These are phyloP conservation scores for Isabelozyma heimii DNA, from an alignment of 805 yeast genomes.

Conservation along the genomic window DNA sequence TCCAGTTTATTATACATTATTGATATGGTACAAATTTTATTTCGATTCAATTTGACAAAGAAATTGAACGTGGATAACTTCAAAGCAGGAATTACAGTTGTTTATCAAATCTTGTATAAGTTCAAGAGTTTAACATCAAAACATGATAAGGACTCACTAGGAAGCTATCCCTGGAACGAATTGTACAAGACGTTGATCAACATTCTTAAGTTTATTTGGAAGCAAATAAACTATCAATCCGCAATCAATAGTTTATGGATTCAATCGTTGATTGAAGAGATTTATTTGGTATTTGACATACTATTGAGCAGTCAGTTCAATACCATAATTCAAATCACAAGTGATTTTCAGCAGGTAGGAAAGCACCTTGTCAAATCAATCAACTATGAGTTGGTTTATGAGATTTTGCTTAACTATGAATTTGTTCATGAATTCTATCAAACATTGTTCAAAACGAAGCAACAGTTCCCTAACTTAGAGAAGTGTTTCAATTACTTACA, in stretches of 20 bases:
- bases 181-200: constrained; percentile 26
- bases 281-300: constrained; percentile 15
- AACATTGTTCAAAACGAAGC: constrained; percentile 7
- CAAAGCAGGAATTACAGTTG: constrained; percentile 22
- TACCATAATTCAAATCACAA: constrained; percentile 11
- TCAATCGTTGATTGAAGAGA: constrained; percentile 21
- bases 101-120: constrained; percentile 20
- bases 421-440: constrained; percentile 11
- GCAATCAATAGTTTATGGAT: constrained; percentile 5
- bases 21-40: constrained; percentile 25
- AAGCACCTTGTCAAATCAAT: constrained; percentile 18
- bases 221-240: constrained; percentile 9
- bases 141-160: constrained; percentile 7
- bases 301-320: constrained; percentile 17
- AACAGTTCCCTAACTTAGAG: constrained; percentile 9
- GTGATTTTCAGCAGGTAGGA: constrained; percentile 10
- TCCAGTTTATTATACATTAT: constrained; percentile 31
- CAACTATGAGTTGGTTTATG: constrained; percentile 29
- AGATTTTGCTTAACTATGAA: constrained; percentile 24
- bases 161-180: constrained; percentile 34
- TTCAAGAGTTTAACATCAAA: constrained; percentile 9
- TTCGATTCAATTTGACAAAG: constrained; percentile 38
- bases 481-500: constrained; percentile 15
- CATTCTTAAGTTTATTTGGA: constrained; percentile 27
- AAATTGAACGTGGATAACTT: constrained; percentile 30